Evolutionary conservation across 169 alveolate species (phyloP), one percentile per base, ranked within the genome.

Genomic region (Cryptosporidium viatorum): DNA sequence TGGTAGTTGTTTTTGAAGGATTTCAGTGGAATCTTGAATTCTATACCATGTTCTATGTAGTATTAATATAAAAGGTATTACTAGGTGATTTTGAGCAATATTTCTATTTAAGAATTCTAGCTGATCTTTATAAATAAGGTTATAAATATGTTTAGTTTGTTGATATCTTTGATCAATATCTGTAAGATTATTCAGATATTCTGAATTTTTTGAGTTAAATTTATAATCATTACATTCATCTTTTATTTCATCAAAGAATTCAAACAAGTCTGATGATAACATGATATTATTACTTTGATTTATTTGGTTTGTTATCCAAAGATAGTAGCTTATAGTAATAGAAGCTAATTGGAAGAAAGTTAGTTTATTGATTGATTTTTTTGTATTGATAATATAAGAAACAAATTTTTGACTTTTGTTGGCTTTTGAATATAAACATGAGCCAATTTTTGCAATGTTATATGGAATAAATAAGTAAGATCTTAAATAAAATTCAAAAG

Each of bases 21-120:
- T 16, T 65, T 65, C 71, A 37, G 71, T 65, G 10, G 71, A 65
- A 12, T 65, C 89, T 62, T 80, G 89, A 16, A 80, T 59, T 62
- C 89, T 80, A 33, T 62, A 80, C 89, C 89, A 80, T 8, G 69
- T 21, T 80, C 89, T 80, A 35, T 80, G 89, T 14, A 80, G 3
- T 37, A 80, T 10, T 26, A 80, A 37, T 7, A 41, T 37, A 48
- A 80, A 29, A 16, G 89, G 73, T 33, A 65, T 29, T 3, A 18
- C 18, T 10, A 62, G 33, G 23, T 65, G 7, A 60, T 45, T 26
- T 48, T 45, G 10, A 31, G 14, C 7, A 37, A 41, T 43, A 41
- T 29, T 62, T 21, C 16, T 43, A 35, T 10, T 18, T 29, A 80
- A 33, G 18, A 80, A 65, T 18, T 59, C 51, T 10, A 14, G 7